These are phyloP conservation scores for Orbilia oligospora DNA, from an alignment of 2,329 filamentous ascomycete species.

Conservation along the genomic window DNA sequence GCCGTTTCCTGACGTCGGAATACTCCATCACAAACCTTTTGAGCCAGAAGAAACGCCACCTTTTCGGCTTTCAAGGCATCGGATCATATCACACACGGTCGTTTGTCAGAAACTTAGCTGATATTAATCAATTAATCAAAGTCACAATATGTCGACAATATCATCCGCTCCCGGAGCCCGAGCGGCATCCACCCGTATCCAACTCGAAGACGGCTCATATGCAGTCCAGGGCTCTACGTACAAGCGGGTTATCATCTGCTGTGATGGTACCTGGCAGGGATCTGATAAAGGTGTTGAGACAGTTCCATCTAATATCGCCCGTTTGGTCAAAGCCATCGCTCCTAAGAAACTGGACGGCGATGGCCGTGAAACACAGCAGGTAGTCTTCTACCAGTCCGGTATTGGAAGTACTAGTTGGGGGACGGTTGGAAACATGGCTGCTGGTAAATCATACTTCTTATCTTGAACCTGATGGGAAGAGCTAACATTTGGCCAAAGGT, in stretches of 20 bases:
- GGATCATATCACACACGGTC: neutral
- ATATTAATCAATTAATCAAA: neutral
- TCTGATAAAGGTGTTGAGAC: constrained; percentile 53
- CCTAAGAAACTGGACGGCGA: constrained; percentile 32
- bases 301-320: constrained; percentile 51
- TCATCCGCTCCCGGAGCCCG: constrained; percentile 9
- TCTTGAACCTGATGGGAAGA: neutral
- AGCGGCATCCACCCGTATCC: constrained; percentile 43
- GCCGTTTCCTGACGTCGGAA: neutral
- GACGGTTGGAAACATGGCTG: constrained; percentile 66
- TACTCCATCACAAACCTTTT: neutral
- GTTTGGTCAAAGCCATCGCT: constrained; percentile 54
- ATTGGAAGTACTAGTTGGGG: constrained; percentile 59
- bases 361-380: constrained; percentile 48
- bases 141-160: constrained; percentile 43
- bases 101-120: neutral
- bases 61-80: neutral
- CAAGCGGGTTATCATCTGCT: constrained; percentile 57
- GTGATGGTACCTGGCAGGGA: constrained; percentile 59
- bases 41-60: too few species aligned
- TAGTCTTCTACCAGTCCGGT: constrained; percentile 51
- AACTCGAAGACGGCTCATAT: constrained; percentile 33
- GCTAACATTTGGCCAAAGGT: constrained; percentile 41
- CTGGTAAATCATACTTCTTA: constrained; percentile 23
- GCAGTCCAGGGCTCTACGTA: constrained; percentile 31